Base-by-base conservation (phyloP, 148 eudicot genomes). In the Linanthus parryae region DNA sequence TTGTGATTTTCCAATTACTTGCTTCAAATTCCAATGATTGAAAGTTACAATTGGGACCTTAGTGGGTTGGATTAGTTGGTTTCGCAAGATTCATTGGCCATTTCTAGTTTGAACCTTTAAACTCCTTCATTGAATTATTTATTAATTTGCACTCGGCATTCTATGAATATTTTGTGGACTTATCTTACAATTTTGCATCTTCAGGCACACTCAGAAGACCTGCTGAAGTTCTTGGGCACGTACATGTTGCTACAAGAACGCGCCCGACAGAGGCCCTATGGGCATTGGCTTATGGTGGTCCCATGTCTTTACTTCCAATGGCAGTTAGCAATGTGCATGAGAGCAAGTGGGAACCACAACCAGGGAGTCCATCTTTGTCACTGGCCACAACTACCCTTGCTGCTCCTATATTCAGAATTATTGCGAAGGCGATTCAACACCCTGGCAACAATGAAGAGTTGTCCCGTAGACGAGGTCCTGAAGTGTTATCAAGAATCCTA, bases 201-300 rank as follows among this genome's bases (percentile, higher is more conserved):
- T 71, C 76, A 94, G 99, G 99, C 51, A 57, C 59, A 61, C 79
- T 79, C 31, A 70, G 99, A 47, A 80, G 94, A 64, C 99, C 99
- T 47, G 99, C 99, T 43, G 96, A 94, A 68, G 91, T 94, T 59
- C 95, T 94, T 37, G 99, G 99, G 54, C 99, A 82, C 68, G 99
- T 94, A 39, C 85, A 88, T 78, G 96, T 94, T 61, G 99, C 99
- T 60, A 77, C 75, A 34, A 88, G 96, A 64, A 80, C 78, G 83
- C 79, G 91, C 30, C 95, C 99, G 38, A 70, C 79, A 44, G 99
- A 94, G 68, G 91, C 99, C 63, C 72, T 94, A 53, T 88, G 99
- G 96, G 85, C 96, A 38, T 63, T 94, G 71, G 96, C 95, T 43
- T 77, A 82, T 78, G 99, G 99, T 28, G 99, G 99, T 52, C 96